Base-by-base conservation (phyloP, 139 green algal species). In the Closterium sp. region DNA sequence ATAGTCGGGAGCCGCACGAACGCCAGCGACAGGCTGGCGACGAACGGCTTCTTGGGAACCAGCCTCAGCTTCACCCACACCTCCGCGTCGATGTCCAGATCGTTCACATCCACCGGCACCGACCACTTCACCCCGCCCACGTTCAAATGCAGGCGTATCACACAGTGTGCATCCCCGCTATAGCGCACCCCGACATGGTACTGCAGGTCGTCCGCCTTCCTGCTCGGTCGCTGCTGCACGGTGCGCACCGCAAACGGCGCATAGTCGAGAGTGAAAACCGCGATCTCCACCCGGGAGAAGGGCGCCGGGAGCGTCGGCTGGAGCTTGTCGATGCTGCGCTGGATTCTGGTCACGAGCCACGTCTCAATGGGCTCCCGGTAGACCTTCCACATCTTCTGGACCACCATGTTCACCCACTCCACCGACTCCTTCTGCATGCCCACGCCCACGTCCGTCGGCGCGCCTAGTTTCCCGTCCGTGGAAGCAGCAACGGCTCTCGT, bases 341-440 rank as follows among this genome's bases (percentile, higher is more conserved):
- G 97, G 93, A 99, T 95, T 84, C 98, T 90, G 91, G 97, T 96
- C 7, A 96, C 96, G 64, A 99, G 95, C 97, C 97, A 99, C 32
- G 94, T 89, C 94, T 99, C 97, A 86, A 99, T 91, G 28, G 96
- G 97, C 0, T 97, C 12, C 2, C 90, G 30, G 87, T 90, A 92
- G 31, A 89, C 81, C 21, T 76, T 64, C 21, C 33, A 87, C 31
- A 92, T 66, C 96, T 99, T 99, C 30, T 97, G 94, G 92, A 96
- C 96, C 91, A 97, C 98, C 97, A 98, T 99, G 95, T 99, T 99
- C 36, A 99, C 95, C 97, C 97, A 99, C 93, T 99, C 97, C 76
- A 99, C 97, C 8, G 93, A 92, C 94, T 99, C 97, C 4, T 95
- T 97, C 31, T 93, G 88, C 88, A 43, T 69, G 21, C 31, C 10